phyloP scores from a whole-genome alignment of 495 filamentous ascomycete genomes.

The Podospora australis region DNA sequence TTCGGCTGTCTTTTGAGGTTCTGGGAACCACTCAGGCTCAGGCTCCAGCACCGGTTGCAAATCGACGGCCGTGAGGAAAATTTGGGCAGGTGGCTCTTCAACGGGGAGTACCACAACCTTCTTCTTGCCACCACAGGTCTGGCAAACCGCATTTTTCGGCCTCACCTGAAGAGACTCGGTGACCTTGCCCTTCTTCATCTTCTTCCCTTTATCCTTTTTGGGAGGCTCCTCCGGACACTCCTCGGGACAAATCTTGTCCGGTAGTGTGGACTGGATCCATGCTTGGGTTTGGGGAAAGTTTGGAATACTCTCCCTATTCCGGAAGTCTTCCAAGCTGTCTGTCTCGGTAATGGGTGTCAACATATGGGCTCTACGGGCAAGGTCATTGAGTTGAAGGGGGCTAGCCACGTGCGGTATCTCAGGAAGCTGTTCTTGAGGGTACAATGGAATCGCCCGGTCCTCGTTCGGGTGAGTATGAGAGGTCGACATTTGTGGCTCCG shows the following conservation, averaged over 20 bases:
- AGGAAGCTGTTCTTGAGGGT: constrained; percentile 10
- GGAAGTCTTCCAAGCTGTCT: constrained; percentile 14
- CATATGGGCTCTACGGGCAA: constrained; percentile 11
- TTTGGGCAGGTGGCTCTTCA: no score
- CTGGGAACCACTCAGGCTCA: no score
- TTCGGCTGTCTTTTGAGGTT: background rate
- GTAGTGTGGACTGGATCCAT: constrained; percentile 2
- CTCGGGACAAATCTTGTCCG: background rate
- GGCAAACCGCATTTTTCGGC: background rate
- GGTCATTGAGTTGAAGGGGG: constrained; percentile 3
- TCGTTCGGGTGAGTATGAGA: background rate
- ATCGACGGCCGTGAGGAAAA: no score
- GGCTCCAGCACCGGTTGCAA: no score
- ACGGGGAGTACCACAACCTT: background rate
- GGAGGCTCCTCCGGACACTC: no score
- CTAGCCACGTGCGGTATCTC: constrained; percentile 10
- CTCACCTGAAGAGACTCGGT: background rate
- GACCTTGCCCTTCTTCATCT: background rate
- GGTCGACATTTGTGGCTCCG: constrained; percentile 18
- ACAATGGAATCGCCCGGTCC: constrained; percentile 7
- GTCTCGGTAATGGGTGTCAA: constrained; percentile 22
- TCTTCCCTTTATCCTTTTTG: background rate
- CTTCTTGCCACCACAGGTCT: background rate
- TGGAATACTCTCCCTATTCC: constrained; percentile 10
- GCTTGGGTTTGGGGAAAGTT: background rate